A percentile compares a stretch with the other conserved stretches of the same genome.
Evolutionary conservation across 2,329 filamentous ascomycete species (phyloP).

Genomic region (Phyllosticta citrichinensis): DNA sequence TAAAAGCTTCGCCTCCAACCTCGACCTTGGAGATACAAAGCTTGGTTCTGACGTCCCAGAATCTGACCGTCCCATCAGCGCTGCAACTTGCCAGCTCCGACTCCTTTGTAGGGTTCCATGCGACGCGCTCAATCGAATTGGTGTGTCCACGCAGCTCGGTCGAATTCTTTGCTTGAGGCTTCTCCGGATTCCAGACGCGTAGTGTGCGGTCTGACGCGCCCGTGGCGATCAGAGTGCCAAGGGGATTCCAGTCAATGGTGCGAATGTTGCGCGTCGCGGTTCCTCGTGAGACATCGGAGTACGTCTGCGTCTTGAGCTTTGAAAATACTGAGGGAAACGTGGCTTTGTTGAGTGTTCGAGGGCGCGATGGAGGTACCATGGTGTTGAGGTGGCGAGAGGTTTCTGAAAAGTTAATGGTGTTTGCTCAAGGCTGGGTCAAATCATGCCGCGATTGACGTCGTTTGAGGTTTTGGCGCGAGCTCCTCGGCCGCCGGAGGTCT

Average conservation of each 20-base stretch:
- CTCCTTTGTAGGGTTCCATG: constrained; percentile 68
- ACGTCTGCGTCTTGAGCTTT: constrained; percentile 59
- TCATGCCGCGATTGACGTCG: not conserved
- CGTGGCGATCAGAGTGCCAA: constrained; percentile 74
- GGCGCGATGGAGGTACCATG: constrained; percentile 27
- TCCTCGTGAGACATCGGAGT: constrained; percentile 36
- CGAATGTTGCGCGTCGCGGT: constrained; percentile 41
- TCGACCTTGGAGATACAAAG: constrained; percentile 60
- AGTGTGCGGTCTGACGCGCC: constrained; percentile 61
- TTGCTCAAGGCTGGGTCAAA: not conserved
- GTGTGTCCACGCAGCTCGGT: constrained; percentile 63
- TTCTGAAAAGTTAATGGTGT: not conserved
- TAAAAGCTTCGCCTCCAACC: constrained; percentile 56
- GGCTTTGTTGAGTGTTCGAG: constrained; percentile 57
- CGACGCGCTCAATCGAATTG: constrained; percentile 61
- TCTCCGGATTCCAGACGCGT: constrained; percentile 74
- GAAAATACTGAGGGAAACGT: constrained; percentile 58
- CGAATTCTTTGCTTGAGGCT: constrained; percentile 60
- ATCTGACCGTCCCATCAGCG: constrained; percentile 61
- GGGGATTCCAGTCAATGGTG: constrained; percentile 80
- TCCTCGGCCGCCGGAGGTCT: not conserved
- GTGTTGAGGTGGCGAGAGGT: not conserved
- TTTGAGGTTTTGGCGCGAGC: not conserved
- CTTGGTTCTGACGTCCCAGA: constrained; percentile 73
- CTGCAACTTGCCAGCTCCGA: constrained; percentile 67